Base-by-base conservation (phyloP, 768 basidiomycete genomes). In the Pulveroboletus sp. region DNA sequence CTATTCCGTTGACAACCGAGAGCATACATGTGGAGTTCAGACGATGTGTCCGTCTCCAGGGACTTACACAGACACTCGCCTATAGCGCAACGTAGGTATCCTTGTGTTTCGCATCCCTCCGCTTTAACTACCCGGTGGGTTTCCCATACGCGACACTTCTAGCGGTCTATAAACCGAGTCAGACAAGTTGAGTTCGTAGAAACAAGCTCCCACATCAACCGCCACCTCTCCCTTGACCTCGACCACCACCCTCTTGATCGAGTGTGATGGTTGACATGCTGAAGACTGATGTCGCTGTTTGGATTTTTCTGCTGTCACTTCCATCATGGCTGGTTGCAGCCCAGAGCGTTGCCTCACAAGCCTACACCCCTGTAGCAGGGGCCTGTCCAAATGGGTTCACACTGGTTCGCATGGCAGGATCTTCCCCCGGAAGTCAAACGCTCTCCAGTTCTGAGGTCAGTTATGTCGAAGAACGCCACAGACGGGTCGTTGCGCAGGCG, bases 401-500 rank as follows among this genome's bases (percentile, higher is more conserved):
- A 1, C 61, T 69, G 38, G 66, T 69, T 27, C 68, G 66, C 39
- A 61, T 57, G 61, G 55, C 61, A 2, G 66, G 68, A 6, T 37
- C 52, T 5, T 43, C 51, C 3, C 37, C 54, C 0, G 56, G 38
- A n/a, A 50, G 48, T 24, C 74, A 76, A 55, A 44, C 60, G 0
- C 70, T 79, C 27, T 68, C 68, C 47, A 4, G 56, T 1, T 56
- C 57, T 1, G 78, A 79, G 51, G 12, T 53, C 1, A 45, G 50
- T 6, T 79, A 79, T 57, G 49, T 77, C 42, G 35, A 62, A 10
- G 54, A 59, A 4, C 69, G 74, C 10, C 60, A 21, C 21, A 21
- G 60, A 18, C 46, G 68, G 10, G 70, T 74, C 28, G 59, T 75
- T 8, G 72, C 74, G 0, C 51, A 58, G 0, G 71, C 76, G 0